Evolutionary conservation across 345 rosid genomes (phyloP).

Genomic region (Zanthoxylum bungeanum): DNA sequence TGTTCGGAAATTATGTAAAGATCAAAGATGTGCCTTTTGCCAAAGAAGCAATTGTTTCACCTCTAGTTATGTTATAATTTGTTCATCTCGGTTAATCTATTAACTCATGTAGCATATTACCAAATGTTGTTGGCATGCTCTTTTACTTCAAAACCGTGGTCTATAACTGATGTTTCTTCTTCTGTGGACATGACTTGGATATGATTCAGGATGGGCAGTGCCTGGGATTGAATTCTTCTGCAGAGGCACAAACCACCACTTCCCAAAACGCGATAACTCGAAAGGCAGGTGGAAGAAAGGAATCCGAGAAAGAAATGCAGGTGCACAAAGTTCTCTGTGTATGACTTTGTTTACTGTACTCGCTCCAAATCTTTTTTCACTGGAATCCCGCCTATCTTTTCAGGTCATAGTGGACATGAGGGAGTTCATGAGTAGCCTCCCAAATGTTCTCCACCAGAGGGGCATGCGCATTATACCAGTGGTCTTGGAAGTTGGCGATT

Average conservation of each 20-base stretch:
- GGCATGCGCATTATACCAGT: slow-evolving; percentile 92
- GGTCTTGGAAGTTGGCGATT: slow-evolving; percentile 92
- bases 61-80: background rate
- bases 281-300: slow-evolving; percentile 95
- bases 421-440: slow-evolving; percentile 99
- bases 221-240: slow-evolving; percentile 48
- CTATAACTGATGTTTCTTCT: background rate
- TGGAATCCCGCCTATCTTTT: slow-evolving; percentile 2
- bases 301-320: slow-evolving; percentile 85
- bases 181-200: slow-evolving; percentile 11
- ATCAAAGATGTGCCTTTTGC: no score
- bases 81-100: background rate
- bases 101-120: background rate
- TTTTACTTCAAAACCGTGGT: background rate
- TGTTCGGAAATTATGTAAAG: no score
- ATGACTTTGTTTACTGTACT: slow-evolving; percentile 4
- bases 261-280: slow-evolving; percentile 81
- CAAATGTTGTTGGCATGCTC: background rate
- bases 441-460: slow-evolving; percentile 95
- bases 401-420: slow-evolving; percentile 98
- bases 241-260: slow-evolving; percentile 59
- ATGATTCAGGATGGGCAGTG: slow-evolving; percentile 63
- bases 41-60: background rate
- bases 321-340: slow-evolving; percentile 26
- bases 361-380: background rate